Evolutionary conservation across 1,139 yeast species (phyloP).

Genomic region (Protomyces lactucae-debilis): DNA sequence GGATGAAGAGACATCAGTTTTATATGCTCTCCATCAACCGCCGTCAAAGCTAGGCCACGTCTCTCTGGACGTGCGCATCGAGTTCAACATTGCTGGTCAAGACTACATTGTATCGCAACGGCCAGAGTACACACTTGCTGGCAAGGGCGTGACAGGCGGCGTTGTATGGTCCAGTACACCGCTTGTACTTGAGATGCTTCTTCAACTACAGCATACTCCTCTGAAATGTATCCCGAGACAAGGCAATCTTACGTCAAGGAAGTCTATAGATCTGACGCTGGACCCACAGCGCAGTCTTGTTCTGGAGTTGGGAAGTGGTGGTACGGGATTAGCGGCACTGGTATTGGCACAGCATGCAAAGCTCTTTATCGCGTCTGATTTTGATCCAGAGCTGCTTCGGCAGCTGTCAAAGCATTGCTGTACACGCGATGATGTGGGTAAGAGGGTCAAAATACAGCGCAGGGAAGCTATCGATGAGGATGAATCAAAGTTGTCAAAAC

Average conservation of each 20-base stretch:
- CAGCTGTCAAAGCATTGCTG: neutral
- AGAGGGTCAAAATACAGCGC: neutral
- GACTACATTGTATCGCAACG: constrained; percentile 5
- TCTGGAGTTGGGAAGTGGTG: constrained; percentile 15
- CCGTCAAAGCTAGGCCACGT: constrained; percentile 3
- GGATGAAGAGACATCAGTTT: constrained; percentile 16
- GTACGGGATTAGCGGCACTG: constrained; percentile 2
- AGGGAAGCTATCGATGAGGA: neutral
- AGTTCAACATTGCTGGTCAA: neutral
- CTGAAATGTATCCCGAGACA: neutral
- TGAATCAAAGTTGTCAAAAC: neutral
- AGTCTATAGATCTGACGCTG: neutral
- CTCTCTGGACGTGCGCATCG: constrained; percentile 4
- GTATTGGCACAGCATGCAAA: constrained; percentile 4
- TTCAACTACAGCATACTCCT: neutral
- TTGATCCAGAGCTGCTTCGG: constrained; percentile 1
- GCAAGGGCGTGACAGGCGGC: constrained; percentile 20
- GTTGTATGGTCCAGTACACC: constrained; percentile 18
- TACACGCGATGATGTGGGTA: neutral
- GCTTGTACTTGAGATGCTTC: neutral
- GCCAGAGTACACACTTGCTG: constrained; percentile 11
- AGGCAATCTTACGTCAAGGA: neutral
- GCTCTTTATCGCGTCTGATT: constrained; percentile 12
- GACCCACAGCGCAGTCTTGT: neutral
- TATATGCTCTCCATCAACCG: constrained; percentile 3